Conservation (phyloP, 768 basidiomycete species). For the Lactifluus volemus region DNA sequence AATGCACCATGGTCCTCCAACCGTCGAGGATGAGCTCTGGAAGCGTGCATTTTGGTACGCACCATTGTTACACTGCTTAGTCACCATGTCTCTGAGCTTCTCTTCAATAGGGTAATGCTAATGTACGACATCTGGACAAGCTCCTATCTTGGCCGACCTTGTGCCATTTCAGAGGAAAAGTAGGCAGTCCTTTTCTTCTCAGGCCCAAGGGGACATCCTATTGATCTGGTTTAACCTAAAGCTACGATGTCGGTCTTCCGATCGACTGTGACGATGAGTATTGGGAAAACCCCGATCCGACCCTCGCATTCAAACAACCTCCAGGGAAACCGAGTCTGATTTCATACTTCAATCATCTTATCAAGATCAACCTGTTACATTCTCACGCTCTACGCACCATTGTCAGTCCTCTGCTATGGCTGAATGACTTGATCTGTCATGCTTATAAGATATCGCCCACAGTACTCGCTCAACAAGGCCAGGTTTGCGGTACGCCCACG, state of each 20-base stretch:
- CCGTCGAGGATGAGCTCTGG: slow-evolving; percentile 62
- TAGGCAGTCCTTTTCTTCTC: slow-evolving; percentile 17
- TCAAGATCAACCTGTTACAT: slow-evolving; percentile 55
- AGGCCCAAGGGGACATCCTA: background rate
- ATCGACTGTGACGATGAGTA: slow-evolving; percentile 20
- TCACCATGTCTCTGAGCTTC: background rate
- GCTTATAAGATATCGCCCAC: background rate
- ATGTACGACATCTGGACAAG: slow-evolving; percentile 39
- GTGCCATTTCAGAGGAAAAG: slow-evolving; percentile 69
- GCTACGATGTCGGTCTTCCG: slow-evolving; percentile 20
- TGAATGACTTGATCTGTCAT: background rate
- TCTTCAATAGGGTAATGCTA: slow-evolving; percentile 37
- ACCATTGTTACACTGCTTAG: background rate
- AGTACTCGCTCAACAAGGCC: slow-evolving; percentile 20
- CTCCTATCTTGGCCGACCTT: slow-evolving; percentile 52
- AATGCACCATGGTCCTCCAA: slow-evolving; percentile 32
- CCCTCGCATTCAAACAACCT: slow-evolving; percentile 52
- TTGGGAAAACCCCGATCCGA: slow-evolving; percentile 13
- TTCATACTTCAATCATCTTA: slow-evolving; percentile 43
- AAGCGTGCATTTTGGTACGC: slow-evolving; percentile 60
- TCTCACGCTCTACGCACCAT: slow-evolving; percentile 56
- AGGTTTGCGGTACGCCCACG: slow-evolving; percentile 5
- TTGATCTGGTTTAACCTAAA: slow-evolving; percentile 20
- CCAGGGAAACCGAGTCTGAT: slow-evolving; percentile 43
- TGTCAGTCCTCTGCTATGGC: slow-evolving; percentile 25